These are phyloP conservation scores for Calocybe indica DNA, from an alignment of 768 basidiomycete genomes.

Conservation along the genomic window DNA sequence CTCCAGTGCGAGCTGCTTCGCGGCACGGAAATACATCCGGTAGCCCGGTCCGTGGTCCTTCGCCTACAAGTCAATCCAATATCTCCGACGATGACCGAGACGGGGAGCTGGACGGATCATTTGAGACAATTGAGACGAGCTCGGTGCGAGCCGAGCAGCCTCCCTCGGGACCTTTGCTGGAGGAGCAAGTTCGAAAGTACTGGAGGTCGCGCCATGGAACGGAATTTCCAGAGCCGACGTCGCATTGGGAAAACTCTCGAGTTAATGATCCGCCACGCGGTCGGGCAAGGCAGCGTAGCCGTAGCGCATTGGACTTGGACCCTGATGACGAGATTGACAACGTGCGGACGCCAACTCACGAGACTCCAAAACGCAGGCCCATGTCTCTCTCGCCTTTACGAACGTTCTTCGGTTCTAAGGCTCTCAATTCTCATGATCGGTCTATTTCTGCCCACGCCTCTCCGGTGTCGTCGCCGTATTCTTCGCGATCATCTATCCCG, in stretches of 20 bases:
- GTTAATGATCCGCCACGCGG: constrained; percentile 15
- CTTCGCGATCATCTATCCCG: constrained; percentile 25
- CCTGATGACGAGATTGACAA: constrained; percentile 15
- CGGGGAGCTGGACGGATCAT: constrained; percentile 44
- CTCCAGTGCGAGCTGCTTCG: constrained; percentile 3
- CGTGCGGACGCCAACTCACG: constrained; percentile 7
- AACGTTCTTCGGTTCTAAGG: constrained; percentile 37
- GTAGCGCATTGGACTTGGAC: constrained; percentile 23
- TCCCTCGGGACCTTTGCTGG: constrained; percentile 31
- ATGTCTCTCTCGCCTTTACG: constrained; percentile 41
- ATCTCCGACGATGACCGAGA: constrained; percentile 15
- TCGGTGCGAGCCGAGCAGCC: constrained; percentile 35
- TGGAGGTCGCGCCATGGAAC: constrained; percentile 24
- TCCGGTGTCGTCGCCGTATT: constrained; percentile 32
- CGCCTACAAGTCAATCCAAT: constrained; percentile 1
- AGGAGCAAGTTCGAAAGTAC: constrained; percentile 32
- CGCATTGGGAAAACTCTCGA: too few relatives aligned
- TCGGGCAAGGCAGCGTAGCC: constrained; percentile 20
- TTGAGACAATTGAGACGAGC: constrained; percentile 49
- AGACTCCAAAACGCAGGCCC: constrained; percentile 30
- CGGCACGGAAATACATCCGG: constrained; percentile 6
- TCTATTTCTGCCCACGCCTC: constrained; percentile 37
- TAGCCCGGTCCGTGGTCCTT: constrained; percentile 4
- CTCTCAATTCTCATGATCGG: constrained; percentile 26
- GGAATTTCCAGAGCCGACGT: constrained; percentile 23